Evolutionary conservation across 345 rosid species (phyloP).

Genomic region (Brassica carinata): DNA sequence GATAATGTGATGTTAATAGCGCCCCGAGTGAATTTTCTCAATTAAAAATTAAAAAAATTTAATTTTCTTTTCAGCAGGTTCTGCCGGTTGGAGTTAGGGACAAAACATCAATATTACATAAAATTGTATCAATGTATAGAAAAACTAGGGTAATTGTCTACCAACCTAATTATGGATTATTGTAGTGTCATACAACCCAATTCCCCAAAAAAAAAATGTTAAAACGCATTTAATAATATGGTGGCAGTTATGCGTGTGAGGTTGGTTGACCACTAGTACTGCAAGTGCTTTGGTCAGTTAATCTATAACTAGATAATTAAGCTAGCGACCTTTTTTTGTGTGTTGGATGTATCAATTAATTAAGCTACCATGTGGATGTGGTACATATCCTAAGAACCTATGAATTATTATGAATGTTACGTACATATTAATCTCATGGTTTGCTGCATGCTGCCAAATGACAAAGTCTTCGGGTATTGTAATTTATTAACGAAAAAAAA

Average conservation of each 20-base stretch:
- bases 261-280: neutral
- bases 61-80: no score
- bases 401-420: neutral
- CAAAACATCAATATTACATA: no score
- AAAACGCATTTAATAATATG: neutral
- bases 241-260: constrained; percentile 16
- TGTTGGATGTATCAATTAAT: constrained; percentile 3
- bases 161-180: no score
- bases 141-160: no score
- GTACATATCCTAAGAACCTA: neutral
- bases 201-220: neutral
- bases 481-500: neutral
- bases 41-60: no score
- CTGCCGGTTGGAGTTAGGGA: no score
- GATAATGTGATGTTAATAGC: no score
- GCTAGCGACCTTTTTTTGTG: neutral
- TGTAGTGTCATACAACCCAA: no score
- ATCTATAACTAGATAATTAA: neutral
- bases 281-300: constrained; percentile 24
- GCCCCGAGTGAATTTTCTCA: no score
- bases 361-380: constrained; percentile 38
- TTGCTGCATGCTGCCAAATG: constrained; percentile 6
- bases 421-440: constrained; percentile 10
- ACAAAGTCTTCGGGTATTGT: neutral
- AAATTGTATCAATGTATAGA: no score